Evolutionary conservation across 2,329 filamentous ascomycete species (phyloP), one percentile per base, ranked within the genome.

Genomic region (Aspergillus pseudoglaucus): DNA sequence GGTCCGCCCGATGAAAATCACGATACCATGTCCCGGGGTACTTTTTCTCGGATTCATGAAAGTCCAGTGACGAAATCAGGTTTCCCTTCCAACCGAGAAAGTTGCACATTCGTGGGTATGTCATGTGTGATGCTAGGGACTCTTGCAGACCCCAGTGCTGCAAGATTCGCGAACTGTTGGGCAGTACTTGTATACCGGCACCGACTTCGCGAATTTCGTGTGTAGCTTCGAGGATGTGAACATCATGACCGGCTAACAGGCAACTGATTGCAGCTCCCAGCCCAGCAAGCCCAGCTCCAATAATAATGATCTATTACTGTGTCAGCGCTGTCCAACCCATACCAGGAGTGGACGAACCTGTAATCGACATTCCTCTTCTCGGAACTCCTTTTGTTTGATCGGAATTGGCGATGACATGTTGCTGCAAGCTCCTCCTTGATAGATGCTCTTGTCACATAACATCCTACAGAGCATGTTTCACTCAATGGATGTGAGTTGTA

Each of bases 71-170:
- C 0, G 73, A 73, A 6, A 81, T 65, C 15, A 60, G 53, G 22
- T 77, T 69, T 3, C 78, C 77, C 47, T 76, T 78, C 77, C 77
- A 80, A 1, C 73, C 71, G 25, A 75, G 59, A 60, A 79, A 78
- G 47, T 78, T 78, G 53, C 63, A 72, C 47, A 60, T 66, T 47
- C 59, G 62, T 3, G 63, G 77, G 62, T 53, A 63, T 6, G 72
- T 78, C 48, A 67, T 72, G 53, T 63, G 61, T 17, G 58, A 61
- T 3, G 61, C 60, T 2, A 79, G 59, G 1, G 55, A 55, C 0
- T 71, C 62, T 47, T 71, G 68, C 3, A 80, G 61, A 1, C 77
- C 77, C 60, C 60, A 64, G 25, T 61, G 54, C 8, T 62, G 56
- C 0, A 63, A 55, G 3, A 63, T 53, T 0, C 76, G 51, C 0